phyloP scores from a whole-genome alignment of 805 yeast species.

The Wickerhamomyces kurtzmanii region DNA sequence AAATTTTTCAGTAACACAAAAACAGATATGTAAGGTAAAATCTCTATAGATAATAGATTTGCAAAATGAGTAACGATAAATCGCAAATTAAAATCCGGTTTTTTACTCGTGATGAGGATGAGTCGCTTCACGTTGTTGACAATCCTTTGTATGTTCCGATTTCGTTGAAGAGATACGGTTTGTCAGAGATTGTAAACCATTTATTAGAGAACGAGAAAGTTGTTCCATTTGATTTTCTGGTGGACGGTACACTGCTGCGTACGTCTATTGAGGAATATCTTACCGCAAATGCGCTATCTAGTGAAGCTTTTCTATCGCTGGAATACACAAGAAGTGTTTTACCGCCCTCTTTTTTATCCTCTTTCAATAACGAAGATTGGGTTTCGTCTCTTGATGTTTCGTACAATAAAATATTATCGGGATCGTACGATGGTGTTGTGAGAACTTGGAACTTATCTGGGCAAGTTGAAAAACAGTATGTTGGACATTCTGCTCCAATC shows the following conservation, averaged over 20 bases:
- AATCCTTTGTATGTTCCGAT: conserved; percentile 86
- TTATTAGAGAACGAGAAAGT: conserved; percentile 51
- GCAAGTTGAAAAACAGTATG: conserved; percentile 64
- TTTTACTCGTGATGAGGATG: conserved; percentile 80
- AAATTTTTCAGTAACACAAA: conserved; percentile 1
- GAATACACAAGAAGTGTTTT: conserved; percentile 90
- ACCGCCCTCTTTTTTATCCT: conserved; percentile 88
- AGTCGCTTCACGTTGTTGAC: conserved; percentile 63
- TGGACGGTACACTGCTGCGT: conserved; percentile 76
- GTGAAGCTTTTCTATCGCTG: conserved; percentile 67
- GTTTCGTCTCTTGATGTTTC: conserved; percentile 54
- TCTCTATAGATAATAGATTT: neutral
- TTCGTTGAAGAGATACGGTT: conserved; percentile 77
- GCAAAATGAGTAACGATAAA: conserved; percentile 20
- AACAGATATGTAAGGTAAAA: neutral
- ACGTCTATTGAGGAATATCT: conserved; percentile 75
- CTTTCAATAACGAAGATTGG: conserved; percentile 94
- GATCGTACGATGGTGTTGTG: conserved; percentile 92
- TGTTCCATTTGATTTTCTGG: conserved; percentile 86
- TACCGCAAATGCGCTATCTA: conserved; percentile 64
- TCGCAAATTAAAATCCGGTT: conserved; percentile 75
- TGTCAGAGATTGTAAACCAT: conserved; percentile 93
- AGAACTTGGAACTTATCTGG: conserved; percentile 84
- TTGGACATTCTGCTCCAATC: conserved; percentile 85
- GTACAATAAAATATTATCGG: conserved; percentile 55